A percentile compares a stretch with the other conserved stretches of the same genome.
Conservation (phyloP, 202 grass and related monocot genomes). For the Schoenoplectus triqueter region DNA sequence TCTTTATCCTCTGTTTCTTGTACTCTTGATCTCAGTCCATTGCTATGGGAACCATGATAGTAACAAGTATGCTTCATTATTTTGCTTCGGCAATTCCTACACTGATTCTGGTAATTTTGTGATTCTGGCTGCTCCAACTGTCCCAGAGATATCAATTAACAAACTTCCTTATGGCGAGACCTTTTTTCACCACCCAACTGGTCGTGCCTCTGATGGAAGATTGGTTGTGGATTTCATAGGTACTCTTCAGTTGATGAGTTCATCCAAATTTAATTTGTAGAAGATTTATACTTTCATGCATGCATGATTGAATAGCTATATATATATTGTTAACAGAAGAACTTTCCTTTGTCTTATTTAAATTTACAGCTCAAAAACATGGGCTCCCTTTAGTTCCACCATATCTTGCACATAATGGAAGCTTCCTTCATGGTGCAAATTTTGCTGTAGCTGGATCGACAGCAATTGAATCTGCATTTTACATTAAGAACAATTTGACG, state of each 20-base stretch:
- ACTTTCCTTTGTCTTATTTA: background rate
- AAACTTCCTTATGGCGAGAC: constrained; percentile 73
- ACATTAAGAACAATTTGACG: constrained; percentile 40
- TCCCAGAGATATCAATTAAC: constrained; percentile 53
- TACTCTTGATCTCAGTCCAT: constrained; percentile 24
- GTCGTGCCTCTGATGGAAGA: constrained; percentile 84
- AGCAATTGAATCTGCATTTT: constrained; percentile 47
- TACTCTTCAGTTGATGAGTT: constrained; percentile 20
- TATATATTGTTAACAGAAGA: background rate
- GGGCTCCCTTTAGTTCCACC: constrained; percentile 69
- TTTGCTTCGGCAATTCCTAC: constrained; percentile 88
- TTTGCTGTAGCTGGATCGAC: constrained; percentile 78
- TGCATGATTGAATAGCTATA: constrained; percentile 3
- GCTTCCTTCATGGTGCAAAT: constrained; percentile 68
- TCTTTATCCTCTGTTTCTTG: constrained; percentile 6
- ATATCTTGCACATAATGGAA: constrained; percentile 62
- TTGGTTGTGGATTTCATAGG: constrained; percentile 85
- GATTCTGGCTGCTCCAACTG: constrained; percentile 49
- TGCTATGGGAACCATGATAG: background rate
- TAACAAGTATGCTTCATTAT: constrained; percentile 75
- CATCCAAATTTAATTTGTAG: background rate
- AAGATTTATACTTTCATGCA: constrained; percentile 3
- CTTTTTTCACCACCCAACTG: constrained; percentile 77
- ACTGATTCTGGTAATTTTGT: constrained; percentile 71
- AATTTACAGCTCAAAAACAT: constrained; percentile 54